Evolutionary conservation across 192 early-diverging fungal species (phyloP).

Genomic region (Entomortierella parvispora): DNA sequence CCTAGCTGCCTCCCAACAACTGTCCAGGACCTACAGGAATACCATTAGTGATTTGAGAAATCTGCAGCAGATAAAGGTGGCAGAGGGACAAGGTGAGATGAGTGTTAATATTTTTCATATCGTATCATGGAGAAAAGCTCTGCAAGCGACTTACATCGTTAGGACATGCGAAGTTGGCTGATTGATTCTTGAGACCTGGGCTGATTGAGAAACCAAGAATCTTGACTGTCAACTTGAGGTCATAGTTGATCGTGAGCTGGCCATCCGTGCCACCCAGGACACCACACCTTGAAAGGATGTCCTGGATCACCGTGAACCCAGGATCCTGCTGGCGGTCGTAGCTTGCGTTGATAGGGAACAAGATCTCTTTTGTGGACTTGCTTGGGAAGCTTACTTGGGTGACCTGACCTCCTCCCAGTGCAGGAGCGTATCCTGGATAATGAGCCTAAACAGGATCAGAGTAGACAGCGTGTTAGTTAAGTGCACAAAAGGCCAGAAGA

Average conservation of each 20-base stretch:
- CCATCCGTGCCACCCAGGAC: conserved; percentile 5
- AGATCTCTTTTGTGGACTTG: conserved; percentile 9
- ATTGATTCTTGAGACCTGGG: conserved; percentile 11
- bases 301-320: conserved; percentile 25
- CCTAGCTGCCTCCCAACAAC: background rate
- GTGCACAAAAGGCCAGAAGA: background rate
- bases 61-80: conserved; percentile 2
- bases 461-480: no score
- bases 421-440: conserved; percentile 21
- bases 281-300: conserved; percentile 26
- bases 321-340: conserved; percentile 31
- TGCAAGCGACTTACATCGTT: conserved; percentile 18
- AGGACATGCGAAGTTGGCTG: conserved; percentile 16
- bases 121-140: no score
- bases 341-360: conserved; percentile 16
- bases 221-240: conserved; percentile 20
- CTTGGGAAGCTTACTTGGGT: conserved; percentile 17
- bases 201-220: conserved; percentile 23
- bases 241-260: conserved; percentile 26
- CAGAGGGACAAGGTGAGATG: background rate
- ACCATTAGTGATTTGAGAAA: conserved; percentile 6
- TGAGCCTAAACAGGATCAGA: conserved; percentile 36
- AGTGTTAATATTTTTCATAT: no score
- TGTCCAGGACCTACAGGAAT: conserved; percentile 14
- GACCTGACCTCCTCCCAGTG: conserved; percentile 33